Evolutionary conservation across 1,284 basidiomycete genomes (phyloP), one percentile per base, ranked within the genome.

Genomic region (Neotropicomus parvogracilis): DNA sequence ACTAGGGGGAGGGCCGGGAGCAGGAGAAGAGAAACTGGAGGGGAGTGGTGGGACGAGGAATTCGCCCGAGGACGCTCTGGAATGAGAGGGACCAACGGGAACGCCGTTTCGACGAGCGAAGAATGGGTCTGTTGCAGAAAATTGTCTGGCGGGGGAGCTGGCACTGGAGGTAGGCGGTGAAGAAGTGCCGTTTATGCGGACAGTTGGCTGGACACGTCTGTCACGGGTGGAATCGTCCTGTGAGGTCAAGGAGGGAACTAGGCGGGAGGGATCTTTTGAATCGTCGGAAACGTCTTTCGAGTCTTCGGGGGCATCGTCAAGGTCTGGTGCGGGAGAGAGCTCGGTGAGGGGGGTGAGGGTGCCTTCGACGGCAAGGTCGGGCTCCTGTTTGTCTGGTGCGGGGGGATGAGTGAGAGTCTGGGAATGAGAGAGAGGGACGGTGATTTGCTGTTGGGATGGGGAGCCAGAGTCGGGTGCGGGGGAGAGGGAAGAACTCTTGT

Each of bases 281-380:
- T 54, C 55, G 40, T 62, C 63, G n/a, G 52, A 31, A 13, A 57
- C 55, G 36, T 64, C 59, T 44, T 66, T 64, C 49, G 60, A 57
- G 44, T 66, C 61, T 44, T 65, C 60, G 46, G 54, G 45, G 28
- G 62, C 59, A 40, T 78, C 74, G 47, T 71, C 65, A 27, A 70
- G 67, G 59, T 80, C 80, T 40, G 78, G 75, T 0, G 79, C 74
- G 7, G 81, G 79, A 6, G 83, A 83, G 28, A 85, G 77, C 54
- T 85, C 83, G 55, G 81, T 85, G 60, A 86, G 76, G 4, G 83
- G 83, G 0, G 84, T 83, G 31, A 80, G 79, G 38, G 64, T 64
- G 48, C 67, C 70, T 19, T 66, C 66, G 40, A 56, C 51, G 32
- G 54, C 29, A 19, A 54, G 57, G 53, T 59, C 66, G 10, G 55